Evolutionary conservation across 1,284 basidiomycete species (phyloP).

Genomic region (Trametes hirsuta): DNA sequence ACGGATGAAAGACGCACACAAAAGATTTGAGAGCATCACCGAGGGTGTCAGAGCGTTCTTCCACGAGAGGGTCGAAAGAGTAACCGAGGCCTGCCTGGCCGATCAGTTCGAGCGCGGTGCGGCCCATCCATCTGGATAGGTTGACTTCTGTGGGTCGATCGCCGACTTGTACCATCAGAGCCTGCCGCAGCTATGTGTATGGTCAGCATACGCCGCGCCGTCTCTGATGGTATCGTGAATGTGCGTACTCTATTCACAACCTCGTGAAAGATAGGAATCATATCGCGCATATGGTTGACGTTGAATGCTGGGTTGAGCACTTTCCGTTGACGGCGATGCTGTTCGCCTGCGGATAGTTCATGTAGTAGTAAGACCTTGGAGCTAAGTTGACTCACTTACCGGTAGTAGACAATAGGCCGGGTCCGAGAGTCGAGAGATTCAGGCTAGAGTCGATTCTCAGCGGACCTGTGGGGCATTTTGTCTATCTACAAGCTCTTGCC

Average conservation of each 20-base stretch:
- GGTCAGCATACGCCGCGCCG: too few relatives aligned
- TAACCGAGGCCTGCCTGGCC: constrained; percentile 25
- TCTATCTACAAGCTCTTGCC: constrained; percentile 3
- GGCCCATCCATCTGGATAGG: constrained; percentile 24
- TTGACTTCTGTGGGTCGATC: constrained; percentile 17
- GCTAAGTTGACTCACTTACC: background rate
- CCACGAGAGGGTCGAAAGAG: constrained; percentile 24
- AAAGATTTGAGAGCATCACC: constrained; percentile 15
- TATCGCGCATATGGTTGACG: constrained; percentile 21
- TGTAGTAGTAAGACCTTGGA: too few relatives aligned
- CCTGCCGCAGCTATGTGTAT: constrained; percentile 5
- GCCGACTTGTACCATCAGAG: constrained; percentile 2
- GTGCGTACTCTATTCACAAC: constrained; percentile 11
- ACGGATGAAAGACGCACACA: background rate
- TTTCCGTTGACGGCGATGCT: constrained; percentile 23
- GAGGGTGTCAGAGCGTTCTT: constrained; percentile 7
- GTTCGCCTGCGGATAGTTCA: constrained; percentile 8
- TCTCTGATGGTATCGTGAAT: too few relatives aligned
- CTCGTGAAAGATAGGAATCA: constrained; percentile 21
- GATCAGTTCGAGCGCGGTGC: constrained; percentile 25
- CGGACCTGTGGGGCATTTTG: background rate
- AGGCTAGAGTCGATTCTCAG: background rate
- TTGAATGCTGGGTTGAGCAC: constrained; percentile 24
- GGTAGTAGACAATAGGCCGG: constrained; percentile 13
- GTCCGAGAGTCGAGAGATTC: constrained; percentile 13